Base-by-base conservation (phyloP, 2,329 filamentous ascomycete species). In the Arthrocladium fulminans region DNA sequence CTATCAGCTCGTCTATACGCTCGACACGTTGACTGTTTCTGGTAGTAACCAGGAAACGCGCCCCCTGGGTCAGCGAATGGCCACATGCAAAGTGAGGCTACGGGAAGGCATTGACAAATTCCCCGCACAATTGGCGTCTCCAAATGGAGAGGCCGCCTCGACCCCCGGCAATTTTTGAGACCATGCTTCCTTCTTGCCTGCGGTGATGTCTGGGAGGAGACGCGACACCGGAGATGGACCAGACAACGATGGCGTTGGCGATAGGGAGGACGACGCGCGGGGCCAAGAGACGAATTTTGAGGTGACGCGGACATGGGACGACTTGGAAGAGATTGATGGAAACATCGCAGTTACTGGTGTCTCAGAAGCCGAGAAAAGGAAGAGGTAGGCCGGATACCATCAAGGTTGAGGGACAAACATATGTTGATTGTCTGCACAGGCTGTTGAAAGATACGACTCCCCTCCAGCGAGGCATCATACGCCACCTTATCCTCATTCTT, bases 381-480 rank as follows among this genome's bases (percentile, higher is more conserved):
- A 81, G 63, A 74, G 80, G 77, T 80, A 64, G 61, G 65, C 48
- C 29, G 34, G 23, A 32, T 29, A 45, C 13, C 22, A 3, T 12
- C 7, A 13, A 32, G 3, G 13, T 35, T 15, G 23, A 45, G 29
- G 19, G 25, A 38, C 10, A 51, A 51, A 39, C 45, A 55, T n/a
- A 63, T 22, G 48, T 44, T 41, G 23, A 48, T 38, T 25, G 45
- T 37, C 39, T 35, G 30, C 69, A 67, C 57, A 86, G 89, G 59
- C 71, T 97, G 52, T 75, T 94, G 52, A 86, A 88, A 65, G 92
- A 98, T 65, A 97, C 92, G 23, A 97, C 90, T 41, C 92, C 92
- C 10, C 73, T 98, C 47, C 92, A 98, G 68, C 80, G 92, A 59
- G 92, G 92, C 53, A 98, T 98, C 60, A 98, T 98, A 67, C 83